Evolutionary conservation across 495 filamentous ascomycete genomes (phyloP).

Genomic region (Penicillium crystallinum): DNA sequence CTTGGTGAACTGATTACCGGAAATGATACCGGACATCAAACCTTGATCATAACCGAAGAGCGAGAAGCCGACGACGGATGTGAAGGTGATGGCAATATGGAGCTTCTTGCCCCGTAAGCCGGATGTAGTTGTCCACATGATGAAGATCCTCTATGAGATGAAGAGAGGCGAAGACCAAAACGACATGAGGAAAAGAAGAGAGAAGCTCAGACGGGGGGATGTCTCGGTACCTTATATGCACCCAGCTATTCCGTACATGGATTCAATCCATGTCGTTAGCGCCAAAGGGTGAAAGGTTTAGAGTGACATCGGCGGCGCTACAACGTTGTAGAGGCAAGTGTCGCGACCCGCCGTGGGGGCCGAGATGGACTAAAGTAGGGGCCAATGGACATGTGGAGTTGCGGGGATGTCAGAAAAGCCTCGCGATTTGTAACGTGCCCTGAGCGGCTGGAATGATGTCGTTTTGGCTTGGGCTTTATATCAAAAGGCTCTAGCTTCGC

Average conservation of each 20-base stretch:
- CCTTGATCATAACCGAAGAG: constrained; percentile 71
- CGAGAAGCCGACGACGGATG: constrained; percentile 57
- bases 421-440: neutral
- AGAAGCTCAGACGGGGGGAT: neutral
- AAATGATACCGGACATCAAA: constrained; percentile 76
- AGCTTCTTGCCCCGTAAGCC: constrained; percentile 35
- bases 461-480: neutral
- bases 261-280: neutral
- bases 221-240: neutral
- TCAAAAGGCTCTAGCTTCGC: neutral
- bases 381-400: neutral
- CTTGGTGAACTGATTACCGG: constrained; percentile 59
- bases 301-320: constrained; percentile 6
- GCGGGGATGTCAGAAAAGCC: neutral
- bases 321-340: constrained; percentile 1
- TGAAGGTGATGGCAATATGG: constrained; percentile 34
- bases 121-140: constrained; percentile 37
- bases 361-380: neutral
- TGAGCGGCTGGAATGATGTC: neutral
- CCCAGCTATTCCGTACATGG: neutral
- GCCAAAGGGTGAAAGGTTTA: neutral
- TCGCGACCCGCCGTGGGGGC: constrained; percentile 6
- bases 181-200: neutral
- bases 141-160: neutral
- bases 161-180: neutral